A percentile compares a stretch with the other conserved stretches of the same genome.
Evolutionary conservation across 768 basidiomycete species (phyloP).

Genomic region (Kwoniella pini): DNA sequence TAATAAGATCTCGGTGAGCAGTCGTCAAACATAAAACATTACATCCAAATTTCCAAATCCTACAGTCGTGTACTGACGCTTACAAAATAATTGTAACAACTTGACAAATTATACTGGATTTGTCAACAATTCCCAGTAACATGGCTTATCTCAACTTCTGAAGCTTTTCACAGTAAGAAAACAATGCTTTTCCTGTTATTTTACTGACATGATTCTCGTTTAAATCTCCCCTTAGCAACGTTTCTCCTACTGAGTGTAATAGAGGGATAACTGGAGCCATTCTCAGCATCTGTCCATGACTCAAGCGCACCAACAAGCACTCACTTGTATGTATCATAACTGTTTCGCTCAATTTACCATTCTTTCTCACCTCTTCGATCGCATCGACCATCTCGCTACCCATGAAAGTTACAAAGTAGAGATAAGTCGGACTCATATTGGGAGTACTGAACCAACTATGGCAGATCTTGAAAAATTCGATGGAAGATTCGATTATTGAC

Average conservation of each 20-base stretch:
- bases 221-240: constrained; percentile 11
- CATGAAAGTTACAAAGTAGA: constrained; percentile 16
- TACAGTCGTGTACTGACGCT: no score
- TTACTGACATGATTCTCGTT: constrained; percentile 17
- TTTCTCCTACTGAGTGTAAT: constrained; percentile 11
- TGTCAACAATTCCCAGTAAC: no score
- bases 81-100: no score
- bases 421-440: constrained; percentile 29
- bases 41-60: no score
- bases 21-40: not conserved
- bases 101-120: no score
- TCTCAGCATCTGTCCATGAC: constrained; percentile 1
- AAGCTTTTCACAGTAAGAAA: constrained; percentile 13
- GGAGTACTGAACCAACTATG: constrained; percentile 26
- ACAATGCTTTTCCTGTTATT: constrained; percentile 14
- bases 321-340: constrained; percentile 7
- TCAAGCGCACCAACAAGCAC: not conserved
- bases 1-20: no score
- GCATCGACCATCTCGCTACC: constrained; percentile 12
- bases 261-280: constrained; percentile 11
- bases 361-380: not conserved
- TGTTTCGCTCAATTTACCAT: not conserved
- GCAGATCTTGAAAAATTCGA: constrained; percentile 21
- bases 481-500: constrained; percentile 19
- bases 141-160: constrained; percentile 8